Base-by-base conservation (phyloP, 177 flowering plant genomes). In the Vitis hybrid region DNA sequence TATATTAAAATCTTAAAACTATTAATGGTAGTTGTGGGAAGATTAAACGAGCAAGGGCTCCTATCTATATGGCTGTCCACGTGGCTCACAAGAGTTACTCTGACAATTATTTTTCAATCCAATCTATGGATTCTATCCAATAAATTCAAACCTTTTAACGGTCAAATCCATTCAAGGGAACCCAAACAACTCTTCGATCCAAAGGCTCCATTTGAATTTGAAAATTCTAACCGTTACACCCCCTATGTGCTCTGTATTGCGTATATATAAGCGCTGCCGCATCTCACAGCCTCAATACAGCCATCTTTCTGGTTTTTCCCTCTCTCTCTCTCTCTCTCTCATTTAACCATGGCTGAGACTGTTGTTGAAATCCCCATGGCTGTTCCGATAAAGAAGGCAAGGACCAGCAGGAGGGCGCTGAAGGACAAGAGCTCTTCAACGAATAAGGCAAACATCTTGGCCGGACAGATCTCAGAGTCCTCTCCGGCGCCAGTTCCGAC, bases 351-450 rank as follows among this genome's bases (percentile, higher is more conserved):
- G 88, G 86, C 87, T 12, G 76, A 69, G 51, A 23, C 64, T 12
- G 76, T 71, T 4, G 26, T 57, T 49, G 34, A 79, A 34, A 60
- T 68, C 34, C 70, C 78, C 51, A 61, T 30, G 1, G 77, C 73
- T 6, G 74, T 54, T 12, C 79, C 70, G 1, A 39, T 79, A 6
- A 89, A 80, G 86, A 90, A 73, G 70, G 67, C 66, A 48, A 70
- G 78, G 51, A 78, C 71, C 68, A 78, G 68, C 60, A 80, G 87
- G 50, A 91, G 71, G 68, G 83, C 98, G 0, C 74, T 93, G 78
- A 87, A 88, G 62, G 88, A 82, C 56, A 89, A 84, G 66, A 78
- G 71, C 63, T 34, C 85, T 18, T 73, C 91, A 14, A 18, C 81
- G 2, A 81, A 80, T 62, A 91, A 83, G 51, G 76, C 87, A 74